These are phyloP conservation scores for Arthroderma sp. DNA, from an alignment of 2,329 filamentous ascomycete species.

Conservation along the genomic window DNA sequence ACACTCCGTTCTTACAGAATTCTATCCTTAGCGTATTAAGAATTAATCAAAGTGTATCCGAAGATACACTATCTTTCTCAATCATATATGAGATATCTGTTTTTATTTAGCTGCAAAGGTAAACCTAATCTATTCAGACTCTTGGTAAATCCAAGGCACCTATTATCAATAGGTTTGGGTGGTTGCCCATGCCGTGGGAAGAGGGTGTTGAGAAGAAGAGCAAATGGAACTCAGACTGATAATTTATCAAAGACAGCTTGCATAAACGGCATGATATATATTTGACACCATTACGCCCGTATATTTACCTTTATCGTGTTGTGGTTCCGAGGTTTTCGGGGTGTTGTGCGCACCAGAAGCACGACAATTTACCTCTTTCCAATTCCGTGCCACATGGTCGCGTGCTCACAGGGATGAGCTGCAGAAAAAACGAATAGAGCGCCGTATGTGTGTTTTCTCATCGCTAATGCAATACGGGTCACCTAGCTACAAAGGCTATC, in stretches of 20 bases:
- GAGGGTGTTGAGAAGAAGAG: neutral
- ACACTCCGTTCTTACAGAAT: no score
- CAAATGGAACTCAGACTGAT: neutral
- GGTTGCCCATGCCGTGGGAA: neutral
- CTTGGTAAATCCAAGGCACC: neutral
- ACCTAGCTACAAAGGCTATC: neutral
- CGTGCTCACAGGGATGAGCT: neutral
- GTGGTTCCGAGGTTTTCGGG: neutral
- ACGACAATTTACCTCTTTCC: neutral
- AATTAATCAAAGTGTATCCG: no score
- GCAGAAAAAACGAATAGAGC: neutral
- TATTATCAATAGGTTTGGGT: no score
- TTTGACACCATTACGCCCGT: neutral
- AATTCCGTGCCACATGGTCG: neutral
- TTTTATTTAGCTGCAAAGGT: neutral
- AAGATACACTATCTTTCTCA: no score
- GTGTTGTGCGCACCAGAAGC: neutral
- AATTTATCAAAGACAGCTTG: neutral
- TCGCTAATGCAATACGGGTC: neutral
- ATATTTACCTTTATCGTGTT: neutral
- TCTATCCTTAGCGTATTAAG: no score
- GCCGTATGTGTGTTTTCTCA: no score
- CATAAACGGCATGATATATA: neutral
- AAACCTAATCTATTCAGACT: neutral
- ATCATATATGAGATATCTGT: no score